A percentile compares a stretch with the other conserved stretches of the same genome.
These are phyloP conservation scores for Teunomyces atbi DNA, from an alignment of 805 yeast species.

Conservation along the genomic window DNA sequence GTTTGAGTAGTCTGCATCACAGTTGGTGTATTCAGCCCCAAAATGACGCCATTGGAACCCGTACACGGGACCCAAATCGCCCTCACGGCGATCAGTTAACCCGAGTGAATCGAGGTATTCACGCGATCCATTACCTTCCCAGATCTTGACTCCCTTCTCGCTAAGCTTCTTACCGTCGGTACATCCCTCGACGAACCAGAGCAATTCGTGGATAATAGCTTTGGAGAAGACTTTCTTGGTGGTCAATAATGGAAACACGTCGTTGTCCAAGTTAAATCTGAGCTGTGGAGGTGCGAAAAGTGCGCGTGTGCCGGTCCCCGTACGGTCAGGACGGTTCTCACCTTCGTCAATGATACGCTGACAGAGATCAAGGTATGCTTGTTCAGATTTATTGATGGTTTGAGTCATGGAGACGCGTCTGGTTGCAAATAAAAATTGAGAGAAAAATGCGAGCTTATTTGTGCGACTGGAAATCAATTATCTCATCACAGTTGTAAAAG, in stretches of 20 bases:
- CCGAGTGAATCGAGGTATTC: constrained; percentile 87
- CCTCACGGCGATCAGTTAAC: constrained; percentile 74
- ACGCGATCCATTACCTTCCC: constrained; percentile 98
- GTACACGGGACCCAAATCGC: constrained; percentile 97
- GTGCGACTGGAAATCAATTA: too few species aligned
- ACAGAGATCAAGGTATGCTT: constrained; percentile 84
- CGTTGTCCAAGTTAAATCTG: constrained; percentile 72
- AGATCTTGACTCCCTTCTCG: constrained; percentile 88
- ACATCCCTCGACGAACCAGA: constrained; percentile 90
- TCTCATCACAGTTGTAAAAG: too few species aligned
- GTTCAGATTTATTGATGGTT: constrained; percentile 58
- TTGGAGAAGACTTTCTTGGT: constrained; percentile 89
- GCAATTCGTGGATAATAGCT: constrained; percentile 83
- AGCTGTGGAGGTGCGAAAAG: constrained; percentile 95
- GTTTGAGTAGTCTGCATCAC: constrained; percentile 83
- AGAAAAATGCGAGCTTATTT: not conserved
- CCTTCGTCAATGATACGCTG: constrained; percentile 75
- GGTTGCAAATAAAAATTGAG: not conserved
- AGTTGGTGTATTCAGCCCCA: constrained; percentile 87
- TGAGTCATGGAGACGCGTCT: constrained; percentile 8
- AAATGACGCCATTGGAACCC: constrained; percentile 99
- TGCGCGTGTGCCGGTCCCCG: constrained; percentile 94
- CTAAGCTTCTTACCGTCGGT: constrained; percentile 81
- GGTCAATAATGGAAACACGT: constrained; percentile 81
- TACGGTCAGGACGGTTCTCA: constrained; percentile 90